Evolutionary conservation across 2,329 filamentous ascomycete species (phyloP), one percentile per base, ranked within the genome.

Genomic region (Alternaria ventricosa): DNA sequence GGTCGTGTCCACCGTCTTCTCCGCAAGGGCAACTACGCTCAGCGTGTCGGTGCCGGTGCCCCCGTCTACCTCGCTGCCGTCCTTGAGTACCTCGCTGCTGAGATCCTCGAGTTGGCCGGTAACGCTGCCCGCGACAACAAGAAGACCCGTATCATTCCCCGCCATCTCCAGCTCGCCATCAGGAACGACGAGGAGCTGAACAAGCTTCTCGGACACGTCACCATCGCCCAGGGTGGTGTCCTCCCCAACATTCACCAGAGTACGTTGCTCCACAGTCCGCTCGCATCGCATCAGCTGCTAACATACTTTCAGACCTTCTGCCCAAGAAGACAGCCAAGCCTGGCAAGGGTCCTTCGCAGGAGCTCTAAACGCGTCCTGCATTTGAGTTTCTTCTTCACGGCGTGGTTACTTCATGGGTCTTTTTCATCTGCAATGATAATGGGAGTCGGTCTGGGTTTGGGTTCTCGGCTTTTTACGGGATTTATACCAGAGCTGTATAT

Each of bases 81-180:
- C 60, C 93, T 99, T 54, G 96, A 99, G 86, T 99, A 99, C 83
- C 92, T 99, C 64, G 95, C 96, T 75, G 96, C 96, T 73, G 96
- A 99, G 87, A 97, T 99, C 77, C 94, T 99, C 80, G 96, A 99
- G 86, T 87, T 99, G 86, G 96, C 96, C 83, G 96, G 96, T 78
- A 99, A 99, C 84, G 96, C 96, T 78, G 96, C 96, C 70, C 95
- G 96, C 78, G 96, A 99, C 87, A 97, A 98, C 91, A 99, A 99
- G 93, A 98, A 98, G 92, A 99, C 95, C 71, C 94, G 96, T 92
- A 99, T 99, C 87, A 99, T 98, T 67, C 96, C 96, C 72, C 94
- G 96, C 84, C 96, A 99, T 85, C 90, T 99, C 51, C 96, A 99
- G 87, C 93, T 99, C 76, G 96, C 96, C 85, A 99, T 99, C 87